These are phyloP conservation scores for Bocquillonia castaneifolia DNA, from an alignment of 441 rosid genomes.

Conservation along the genomic window DNA sequence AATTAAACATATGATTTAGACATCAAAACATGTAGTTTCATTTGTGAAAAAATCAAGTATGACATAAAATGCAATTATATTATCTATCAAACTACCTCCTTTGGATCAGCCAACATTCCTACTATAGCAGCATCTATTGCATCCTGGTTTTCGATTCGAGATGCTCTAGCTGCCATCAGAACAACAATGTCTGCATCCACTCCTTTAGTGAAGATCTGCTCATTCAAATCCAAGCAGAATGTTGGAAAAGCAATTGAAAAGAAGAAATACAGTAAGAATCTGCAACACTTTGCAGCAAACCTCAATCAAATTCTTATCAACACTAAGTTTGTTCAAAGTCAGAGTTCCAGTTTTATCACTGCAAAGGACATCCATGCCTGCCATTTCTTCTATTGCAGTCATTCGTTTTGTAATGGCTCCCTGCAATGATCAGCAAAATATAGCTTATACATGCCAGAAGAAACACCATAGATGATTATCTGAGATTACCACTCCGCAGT, in stretches of 20 bases:
- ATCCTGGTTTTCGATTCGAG: constrained; percentile 85
- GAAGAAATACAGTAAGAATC: no score
- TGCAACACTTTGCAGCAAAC: constrained; percentile 32
- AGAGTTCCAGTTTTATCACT: constrained; percentile 96
- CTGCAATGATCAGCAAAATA: no score
- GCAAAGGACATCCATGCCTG: constrained; percentile 98
- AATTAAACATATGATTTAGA: no score
- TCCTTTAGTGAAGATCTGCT: constrained; percentile 79
- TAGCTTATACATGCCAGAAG: no score
- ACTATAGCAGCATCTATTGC: constrained; percentile 94
- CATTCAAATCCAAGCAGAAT: constrained; percentile 11
- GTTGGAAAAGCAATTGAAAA: constrained; percentile 1
- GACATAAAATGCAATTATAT: no score
- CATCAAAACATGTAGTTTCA: no score
- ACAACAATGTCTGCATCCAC: constrained; percentile 79
- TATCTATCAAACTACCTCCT: constrained; percentile 83
- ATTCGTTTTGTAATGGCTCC: constrained; percentile 98
- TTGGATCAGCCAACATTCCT: constrained; percentile 93
- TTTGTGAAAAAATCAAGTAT: background rate
- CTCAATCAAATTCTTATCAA: constrained; percentile 87
- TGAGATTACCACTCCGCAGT: no score
- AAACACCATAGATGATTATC: no score
- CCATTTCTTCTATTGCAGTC: constrained; percentile 99
- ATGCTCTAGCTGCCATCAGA: constrained; percentile 92
- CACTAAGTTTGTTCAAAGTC: constrained; percentile 83